A percentile compares a stretch with the other conserved stretches of the same genome.
These are phyloP conservation scores for Solanum rostratum DNA, from an alignment of 257 asterid species.

Conservation along the genomic window DNA sequence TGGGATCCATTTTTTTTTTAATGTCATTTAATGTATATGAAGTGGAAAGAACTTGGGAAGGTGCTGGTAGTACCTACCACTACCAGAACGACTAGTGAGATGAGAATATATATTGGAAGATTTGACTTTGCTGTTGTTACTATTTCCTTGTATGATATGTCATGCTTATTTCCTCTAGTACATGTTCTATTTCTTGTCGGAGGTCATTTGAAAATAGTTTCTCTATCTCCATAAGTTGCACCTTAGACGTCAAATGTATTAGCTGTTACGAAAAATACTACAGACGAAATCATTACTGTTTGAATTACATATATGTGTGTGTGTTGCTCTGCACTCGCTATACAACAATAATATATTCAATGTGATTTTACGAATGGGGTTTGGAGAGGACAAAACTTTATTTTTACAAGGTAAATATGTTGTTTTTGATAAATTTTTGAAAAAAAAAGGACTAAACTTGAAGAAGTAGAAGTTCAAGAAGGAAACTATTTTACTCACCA, in stretches of 20 bases:
- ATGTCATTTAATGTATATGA: not conserved
- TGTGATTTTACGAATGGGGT: not conserved
- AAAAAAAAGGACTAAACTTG: no score
- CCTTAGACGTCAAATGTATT: no score
- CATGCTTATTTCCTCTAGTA: not conserved
- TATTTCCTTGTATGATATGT: not conserved
- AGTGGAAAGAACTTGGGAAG: not conserved
- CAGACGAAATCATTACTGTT: no score
- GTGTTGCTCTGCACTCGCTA: not conserved
- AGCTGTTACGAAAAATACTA: no score
- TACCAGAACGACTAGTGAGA: not conserved
- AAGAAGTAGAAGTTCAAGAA: no score
- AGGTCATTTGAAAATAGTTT: not conserved
- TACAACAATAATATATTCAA: no score
- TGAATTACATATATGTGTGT: no score
- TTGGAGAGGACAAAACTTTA: no score
- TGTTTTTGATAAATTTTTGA: no score
- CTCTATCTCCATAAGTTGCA: no score
- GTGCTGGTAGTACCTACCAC: not conserved
- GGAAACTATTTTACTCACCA: no score
- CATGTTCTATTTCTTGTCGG: not conserved
- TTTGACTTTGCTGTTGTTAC: not conserved
- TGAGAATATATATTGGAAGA: not conserved
- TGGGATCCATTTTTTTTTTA: not conserved
- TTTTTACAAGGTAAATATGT: no score